Conservation (phyloP, 169 alveolate species). For the Nephromyces sp. region DNA sequence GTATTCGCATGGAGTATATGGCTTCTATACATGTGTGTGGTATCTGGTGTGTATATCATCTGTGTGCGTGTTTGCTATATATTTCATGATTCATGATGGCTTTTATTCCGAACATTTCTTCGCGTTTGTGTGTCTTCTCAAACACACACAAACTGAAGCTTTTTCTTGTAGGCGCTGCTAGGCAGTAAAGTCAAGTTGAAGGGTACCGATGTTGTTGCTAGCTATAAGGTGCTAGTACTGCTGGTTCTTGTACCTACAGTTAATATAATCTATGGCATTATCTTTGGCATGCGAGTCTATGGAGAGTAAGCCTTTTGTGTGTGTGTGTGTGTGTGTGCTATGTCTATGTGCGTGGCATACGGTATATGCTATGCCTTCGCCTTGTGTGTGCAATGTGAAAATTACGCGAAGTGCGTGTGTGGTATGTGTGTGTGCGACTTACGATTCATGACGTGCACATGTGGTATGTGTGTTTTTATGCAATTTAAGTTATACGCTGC, state of each 20-base stretch:
- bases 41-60: background rate
- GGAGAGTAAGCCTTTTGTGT: too few relatives aligned
- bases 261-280: slow-evolving; percentile 60
- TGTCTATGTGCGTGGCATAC: too few relatives aligned
- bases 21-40: too few relatives aligned
- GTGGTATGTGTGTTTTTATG: too few relatives aligned
- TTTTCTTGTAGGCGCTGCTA: slow-evolving; percentile 42
- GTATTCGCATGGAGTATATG: too few relatives aligned
- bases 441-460: too few relatives aligned
- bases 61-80: background rate
- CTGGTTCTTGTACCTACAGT: slow-evolving; percentile 69
- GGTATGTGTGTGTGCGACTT: too few relatives aligned
- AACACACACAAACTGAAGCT: background rate
- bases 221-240: slow-evolving; percentile 73
- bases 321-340: too few relatives aligned
- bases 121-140: background rate
- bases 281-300: slow-evolving; percentile 64
- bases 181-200: slow-evolving; percentile 65
- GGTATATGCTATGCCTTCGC: too few relatives aligned
- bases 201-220: slow-evolving; percentile 76
- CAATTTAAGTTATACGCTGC: too few relatives aligned
- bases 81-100: background rate
- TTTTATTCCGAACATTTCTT: background rate
- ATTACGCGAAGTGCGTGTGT: too few relatives aligned
- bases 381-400: too few relatives aligned